Base-by-base conservation (phyloP, 2,329 filamentous ascomycete species). In the Paecilomyces dactylethromorphus region DNA sequence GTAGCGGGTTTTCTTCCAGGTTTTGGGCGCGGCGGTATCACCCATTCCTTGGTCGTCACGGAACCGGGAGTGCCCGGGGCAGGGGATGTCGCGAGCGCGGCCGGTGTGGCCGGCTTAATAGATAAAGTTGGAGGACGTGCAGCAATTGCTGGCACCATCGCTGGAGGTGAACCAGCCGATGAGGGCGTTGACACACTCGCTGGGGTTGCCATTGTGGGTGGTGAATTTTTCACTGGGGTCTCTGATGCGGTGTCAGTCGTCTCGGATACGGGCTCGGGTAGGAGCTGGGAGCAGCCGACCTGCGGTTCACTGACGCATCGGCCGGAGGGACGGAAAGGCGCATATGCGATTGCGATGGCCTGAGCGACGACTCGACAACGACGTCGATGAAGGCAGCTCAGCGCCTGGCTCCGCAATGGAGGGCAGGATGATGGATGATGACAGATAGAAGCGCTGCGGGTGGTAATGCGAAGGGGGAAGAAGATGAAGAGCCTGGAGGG, bases 1-100 rank as follows among this genome's bases (percentile, higher is more conserved):
- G 91, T 95, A 53, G 91, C 91, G 2, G 93, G 92, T 81, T 97
- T 97, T 66, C 93, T 87, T 54, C 93, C 93, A 22, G 94, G 93
- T 80, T 92, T 93, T 53, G 90, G 90, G 61, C 90, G 84, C 29
- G 90, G 90, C 24, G 90, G 90, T 52, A 94, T 87, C 24, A 93
- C 83, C 90, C 90, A 94, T 84, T 93, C 89, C 74, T 87, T 92
- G 67, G 84, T 89, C 35, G 90, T 93, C 72, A 92, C 85, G 56
- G 81, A 79, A 56, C 75, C 69, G 60, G 76, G 72, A 8, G 75
- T 74, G 39, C 72, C 64, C 39, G 74, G 71, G 33, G 70, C 69
- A 18, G 76, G 71, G 12, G 71, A 74, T 31, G 74, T 69, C 31
- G 65, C 58, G 31, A 63, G 56, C 62, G 62, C 56, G 65, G 75